Evolutionary conservation across 2,329 filamentous ascomycete genomes (phyloP), one percentile per base, ranked within the genome.

Genomic region (Fusarium agapanthi): DNA sequence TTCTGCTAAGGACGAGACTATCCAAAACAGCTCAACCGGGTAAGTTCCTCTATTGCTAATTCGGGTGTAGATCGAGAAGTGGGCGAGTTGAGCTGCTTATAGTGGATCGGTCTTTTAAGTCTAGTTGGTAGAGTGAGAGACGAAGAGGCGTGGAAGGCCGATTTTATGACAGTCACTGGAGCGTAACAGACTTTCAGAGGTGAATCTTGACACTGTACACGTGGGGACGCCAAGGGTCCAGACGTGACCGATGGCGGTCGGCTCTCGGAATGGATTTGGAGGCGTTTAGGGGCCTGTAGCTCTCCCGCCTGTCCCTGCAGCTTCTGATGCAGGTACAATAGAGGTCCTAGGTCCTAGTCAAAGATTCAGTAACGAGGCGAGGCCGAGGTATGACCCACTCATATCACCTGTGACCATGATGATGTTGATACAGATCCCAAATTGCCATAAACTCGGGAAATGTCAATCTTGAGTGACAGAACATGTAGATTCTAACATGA

Each of bases 191-290:
- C 40, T 50, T 47, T 47, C n/a, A 53, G 37, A 67, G 54, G 30
- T 63, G 48, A 57, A 63, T 58, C 53, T 55, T 34, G 30, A 16
- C 8, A 34, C 32, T 34, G 57, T 65, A 51, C 59, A 74, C 56
- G 53, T 62, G 67, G 67, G 65, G 56, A 61, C 43, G 32, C 53
- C 51, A 58, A 71, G 61, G 71, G 71, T 45, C 71, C 62, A 73
- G 71, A 54, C 51, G 50, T 37, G 37, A 35, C 71, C 67, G 71
- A 74, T 59, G 43, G 51, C 16, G 53, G 38, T 71, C 62, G 67
- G 58, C 50, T 60, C 61, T 53, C 35, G 34, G 43, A 45, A 61
- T 65, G 58, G 57, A 38, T 60, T 44, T 38, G 43, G 37, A 59
- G 54, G 53, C 41, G 48, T 40, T 26, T 32, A 28, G 51, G 40